Evolutionary conservation across 208 protist species (phyloP).

Genomic region (Angomonas ambiguus): DNA sequence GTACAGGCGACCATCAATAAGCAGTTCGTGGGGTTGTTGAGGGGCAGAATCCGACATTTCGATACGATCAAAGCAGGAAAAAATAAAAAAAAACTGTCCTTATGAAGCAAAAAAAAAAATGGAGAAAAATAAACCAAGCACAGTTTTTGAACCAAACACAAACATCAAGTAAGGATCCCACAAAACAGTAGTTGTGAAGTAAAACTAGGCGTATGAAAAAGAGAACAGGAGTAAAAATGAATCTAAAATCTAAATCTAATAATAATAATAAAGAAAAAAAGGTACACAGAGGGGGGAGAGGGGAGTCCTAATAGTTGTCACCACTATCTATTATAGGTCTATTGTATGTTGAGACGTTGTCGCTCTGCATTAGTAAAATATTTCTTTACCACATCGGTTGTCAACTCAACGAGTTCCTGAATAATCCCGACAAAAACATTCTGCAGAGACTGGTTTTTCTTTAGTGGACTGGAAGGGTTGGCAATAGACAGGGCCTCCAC

Average conservation of each 20-base stretch:
- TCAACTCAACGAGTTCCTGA: slow-evolving; percentile 52
- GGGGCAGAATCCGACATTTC: slow-evolving; percentile 7
- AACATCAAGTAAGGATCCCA: no score
- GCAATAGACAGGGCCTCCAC: slow-evolving; percentile 50
- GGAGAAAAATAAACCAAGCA: neutral
- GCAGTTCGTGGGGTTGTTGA: slow-evolving; percentile 48
- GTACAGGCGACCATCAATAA: slow-evolving; percentile 62
- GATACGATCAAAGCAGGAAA: neutral
- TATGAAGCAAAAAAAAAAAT: neutral
- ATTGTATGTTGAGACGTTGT: slow-evolving; percentile 48
- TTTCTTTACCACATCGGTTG: slow-evolving; percentile 31
- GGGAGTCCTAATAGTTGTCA: neutral
- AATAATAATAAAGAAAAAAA: slow-evolving; percentile 9
- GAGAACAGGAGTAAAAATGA: slow-evolving; percentile 4
- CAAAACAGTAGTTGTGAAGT: no score
- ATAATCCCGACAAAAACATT: slow-evolving; percentile 47
- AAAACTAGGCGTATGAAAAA: neutral
- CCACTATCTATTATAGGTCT: neutral
- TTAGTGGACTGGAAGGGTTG: slow-evolving; percentile 8
- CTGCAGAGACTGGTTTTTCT: slow-evolving; percentile 27
- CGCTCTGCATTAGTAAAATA: slow-evolving; percentile 62
- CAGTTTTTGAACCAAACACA: neutral
- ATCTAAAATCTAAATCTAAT: slow-evolving; percentile 7
- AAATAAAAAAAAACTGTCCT: slow-evolving; percentile 16
- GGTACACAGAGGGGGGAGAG: neutral